Conservation (phyloP, 371 early-diverging fungal genomes). For the Mucor sp. region DNA sequence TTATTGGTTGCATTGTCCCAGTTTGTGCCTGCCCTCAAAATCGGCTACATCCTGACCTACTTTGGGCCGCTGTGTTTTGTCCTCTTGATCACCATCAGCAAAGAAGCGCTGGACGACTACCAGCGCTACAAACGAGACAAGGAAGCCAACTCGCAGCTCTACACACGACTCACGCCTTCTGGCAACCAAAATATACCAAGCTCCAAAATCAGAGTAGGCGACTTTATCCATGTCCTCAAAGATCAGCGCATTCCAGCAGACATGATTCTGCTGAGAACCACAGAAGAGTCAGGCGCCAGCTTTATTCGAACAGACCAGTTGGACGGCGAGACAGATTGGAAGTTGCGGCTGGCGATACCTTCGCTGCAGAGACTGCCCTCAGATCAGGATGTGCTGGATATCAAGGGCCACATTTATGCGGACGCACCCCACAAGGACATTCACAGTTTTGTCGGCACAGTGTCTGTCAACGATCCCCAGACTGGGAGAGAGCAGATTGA, state of each 20-base stretch:
- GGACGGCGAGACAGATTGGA: constrained; percentile 99
- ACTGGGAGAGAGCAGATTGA: constrained; percentile 59
- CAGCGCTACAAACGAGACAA: constrained; percentile 89
- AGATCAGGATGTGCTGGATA: constrained; percentile 59
- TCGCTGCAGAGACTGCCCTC: constrained; percentile 72
- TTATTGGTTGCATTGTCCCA: constrained; percentile 95
- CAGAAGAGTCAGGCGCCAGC: constrained; percentile 86
- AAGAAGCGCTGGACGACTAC: constrained; percentile 97
- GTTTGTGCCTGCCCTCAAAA: constrained; percentile 86
- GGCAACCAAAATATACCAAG: constrained; percentile 75
- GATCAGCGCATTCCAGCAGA: constrained; percentile 96
- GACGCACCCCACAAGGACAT: constrained; percentile 98
- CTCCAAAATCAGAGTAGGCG: constrained; percentile 92
- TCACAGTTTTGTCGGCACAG: constrained; percentile 91
- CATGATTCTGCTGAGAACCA: constrained; percentile 87
- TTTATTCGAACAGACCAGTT: constrained; percentile 99
- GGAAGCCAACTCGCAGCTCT: constrained; percentile 92
- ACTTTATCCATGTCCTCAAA: constrained; percentile 89
- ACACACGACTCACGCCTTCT: constrained; percentile 59
- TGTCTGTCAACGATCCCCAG: constrained; percentile 57
- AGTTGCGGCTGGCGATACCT: constrained; percentile 87
- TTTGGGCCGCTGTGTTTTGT: constrained; percentile 97
- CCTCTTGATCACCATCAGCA: constrained; percentile 89
- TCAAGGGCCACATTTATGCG: constrained; percentile 71
- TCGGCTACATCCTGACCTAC: constrained; percentile 93